A percentile compares a stretch with the other conserved stretches of the same genome.
phyloP scores from a whole-genome alignment of 2,329 filamentous ascomycete genomes.

The Fusarium nanum region DNA sequence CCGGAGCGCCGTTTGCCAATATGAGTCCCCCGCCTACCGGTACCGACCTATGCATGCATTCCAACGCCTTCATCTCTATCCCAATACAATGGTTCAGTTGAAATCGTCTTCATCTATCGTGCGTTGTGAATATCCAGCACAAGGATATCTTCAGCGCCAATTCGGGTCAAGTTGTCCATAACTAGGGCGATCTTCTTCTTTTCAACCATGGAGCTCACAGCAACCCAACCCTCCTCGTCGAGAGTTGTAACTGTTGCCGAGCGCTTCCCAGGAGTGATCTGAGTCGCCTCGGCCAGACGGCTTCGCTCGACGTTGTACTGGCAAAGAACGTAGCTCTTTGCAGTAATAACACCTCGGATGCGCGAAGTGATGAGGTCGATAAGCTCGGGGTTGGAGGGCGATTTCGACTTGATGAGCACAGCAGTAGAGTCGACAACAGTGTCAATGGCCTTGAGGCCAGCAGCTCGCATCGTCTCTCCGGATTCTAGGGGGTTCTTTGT shows the following conservation, averaged over 20 bases:
- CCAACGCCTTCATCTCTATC: conserved; percentile 27
- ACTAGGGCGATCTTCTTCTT: conserved; percentile 85
- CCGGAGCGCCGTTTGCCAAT: conserved; percentile 37
- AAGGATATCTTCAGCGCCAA: conserved; percentile 86
- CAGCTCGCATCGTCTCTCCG: conserved; percentile 97
- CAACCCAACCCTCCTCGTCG: conserved; percentile 91
- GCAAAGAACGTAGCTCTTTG: conserved; percentile 93
- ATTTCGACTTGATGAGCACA: conserved; percentile 90
- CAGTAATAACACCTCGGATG: conserved; percentile 93
- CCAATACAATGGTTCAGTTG: neutral
- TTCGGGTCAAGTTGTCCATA: conserved; percentile 84
- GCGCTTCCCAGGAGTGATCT: conserved; percentile 92
- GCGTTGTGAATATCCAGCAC: conserved; percentile 89
- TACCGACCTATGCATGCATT: conserved; percentile 26
- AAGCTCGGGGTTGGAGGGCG: conserved; percentile 81
- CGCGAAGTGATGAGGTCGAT: conserved; percentile 87
- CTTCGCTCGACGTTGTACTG: conserved; percentile 91
- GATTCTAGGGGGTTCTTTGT: conserved; percentile 72
- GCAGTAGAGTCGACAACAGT: conserved; percentile 91
- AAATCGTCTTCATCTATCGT: conserved; percentile 52
- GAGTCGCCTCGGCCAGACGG: conserved; percentile 73
- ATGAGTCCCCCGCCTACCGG: conserved; percentile 29
- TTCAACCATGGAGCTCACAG: conserved; percentile 93
- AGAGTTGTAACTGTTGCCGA: conserved; percentile 91
- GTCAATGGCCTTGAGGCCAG: conserved; percentile 91